Conservation (phyloP, 805 yeast genomes). For the Metschnikowia kunwiensis region DNA sequence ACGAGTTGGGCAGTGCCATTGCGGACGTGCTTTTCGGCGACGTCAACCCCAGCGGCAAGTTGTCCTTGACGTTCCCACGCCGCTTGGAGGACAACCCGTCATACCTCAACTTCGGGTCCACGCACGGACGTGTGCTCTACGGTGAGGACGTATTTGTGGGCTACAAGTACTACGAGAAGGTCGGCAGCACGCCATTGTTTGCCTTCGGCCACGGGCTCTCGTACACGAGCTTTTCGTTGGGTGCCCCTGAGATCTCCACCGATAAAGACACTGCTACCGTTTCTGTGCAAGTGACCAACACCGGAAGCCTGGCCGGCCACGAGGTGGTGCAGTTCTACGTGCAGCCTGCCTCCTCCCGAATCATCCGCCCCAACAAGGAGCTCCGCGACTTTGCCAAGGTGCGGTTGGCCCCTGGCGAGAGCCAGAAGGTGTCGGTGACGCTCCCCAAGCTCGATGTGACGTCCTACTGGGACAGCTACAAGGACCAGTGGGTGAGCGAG, state of each 20-base stretch:
- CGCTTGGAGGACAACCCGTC: constrained; percentile 28
- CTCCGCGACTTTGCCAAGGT: constrained; percentile 32
- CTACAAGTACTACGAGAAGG: constrained; percentile 30
- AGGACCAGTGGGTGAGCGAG: constrained; percentile 26
- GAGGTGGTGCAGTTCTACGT: constrained; percentile 32
- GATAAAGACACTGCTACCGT: constrained; percentile 19
- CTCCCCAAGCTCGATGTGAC: constrained; percentile 26
- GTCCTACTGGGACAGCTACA: constrained; percentile 30
- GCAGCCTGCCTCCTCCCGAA: constrained; percentile 16
- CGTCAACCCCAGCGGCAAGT: constrained; percentile 31
- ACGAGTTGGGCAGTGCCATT: constrained; percentile 31
- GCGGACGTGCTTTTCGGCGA: constrained; percentile 35
- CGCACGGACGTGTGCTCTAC: constrained; percentile 31
- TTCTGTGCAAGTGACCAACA: constrained; percentile 22
- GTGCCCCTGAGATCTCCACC: constrained; percentile 15
- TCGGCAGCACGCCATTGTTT: constrained; percentile 26
- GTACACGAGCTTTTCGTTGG: constrained; percentile 25
- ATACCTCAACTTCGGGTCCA: constrained; percentile 28
- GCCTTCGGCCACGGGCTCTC: constrained; percentile 35
- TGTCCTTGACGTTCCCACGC: constrained; percentile 25
- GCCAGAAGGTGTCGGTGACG: constrained; percentile 15
- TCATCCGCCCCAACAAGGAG: constrained; percentile 28
- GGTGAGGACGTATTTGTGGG: constrained; percentile 35
- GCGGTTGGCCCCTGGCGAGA: constrained; percentile 18
- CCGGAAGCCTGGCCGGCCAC: constrained; percentile 24